Conservation (phyloP, 179 eudicot genomes). For the Nepenthes alata region DNA sequence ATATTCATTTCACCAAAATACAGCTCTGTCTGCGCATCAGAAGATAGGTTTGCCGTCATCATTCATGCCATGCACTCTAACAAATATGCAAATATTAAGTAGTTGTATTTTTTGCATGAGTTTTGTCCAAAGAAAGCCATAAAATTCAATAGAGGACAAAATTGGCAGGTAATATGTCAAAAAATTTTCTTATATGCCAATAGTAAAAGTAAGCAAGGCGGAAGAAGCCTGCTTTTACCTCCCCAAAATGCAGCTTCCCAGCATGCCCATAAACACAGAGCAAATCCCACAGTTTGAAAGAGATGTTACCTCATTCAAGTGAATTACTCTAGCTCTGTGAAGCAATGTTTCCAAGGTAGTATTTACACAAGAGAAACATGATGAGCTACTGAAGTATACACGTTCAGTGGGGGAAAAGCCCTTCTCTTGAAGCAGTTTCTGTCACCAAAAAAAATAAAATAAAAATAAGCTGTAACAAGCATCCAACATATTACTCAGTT, state of each 20-base stretch:
- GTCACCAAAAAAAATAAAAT: slow-evolving; percentile 9
- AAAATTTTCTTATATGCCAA: not conserved
- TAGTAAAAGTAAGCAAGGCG: not conserved
- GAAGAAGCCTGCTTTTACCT: not conserved
- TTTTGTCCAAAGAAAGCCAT: not conserved
- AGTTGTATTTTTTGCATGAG: not conserved
- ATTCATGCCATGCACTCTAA: slow-evolving; percentile 1
- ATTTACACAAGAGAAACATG: slow-evolving; percentile 19
- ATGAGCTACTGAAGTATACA: slow-evolving; percentile 22
- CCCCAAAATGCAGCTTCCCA: not conserved
- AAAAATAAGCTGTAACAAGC: not conserved
- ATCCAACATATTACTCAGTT: not conserved
- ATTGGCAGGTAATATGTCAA: not conserved
- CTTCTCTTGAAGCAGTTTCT: slow-evolving; percentile 48
- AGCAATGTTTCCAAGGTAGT: slow-evolving; percentile 35
- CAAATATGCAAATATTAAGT: not conserved
- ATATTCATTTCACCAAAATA: slow-evolving; percentile 46
- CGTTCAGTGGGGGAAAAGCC: slow-evolving; percentile 29
- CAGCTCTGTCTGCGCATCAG: slow-evolving; percentile 51
- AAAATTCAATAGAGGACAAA: not conserved
- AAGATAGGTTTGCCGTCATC: slow-evolving; percentile 1
- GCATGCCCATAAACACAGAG: not conserved
- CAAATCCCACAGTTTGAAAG: not conserved
- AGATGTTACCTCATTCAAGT: slow-evolving; percentile 54
- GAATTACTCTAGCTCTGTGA: slow-evolving; percentile 52